Conservation (phyloP, 1,284 basidiomycete genomes). For the Cystobasidium pallidum region DNA sequence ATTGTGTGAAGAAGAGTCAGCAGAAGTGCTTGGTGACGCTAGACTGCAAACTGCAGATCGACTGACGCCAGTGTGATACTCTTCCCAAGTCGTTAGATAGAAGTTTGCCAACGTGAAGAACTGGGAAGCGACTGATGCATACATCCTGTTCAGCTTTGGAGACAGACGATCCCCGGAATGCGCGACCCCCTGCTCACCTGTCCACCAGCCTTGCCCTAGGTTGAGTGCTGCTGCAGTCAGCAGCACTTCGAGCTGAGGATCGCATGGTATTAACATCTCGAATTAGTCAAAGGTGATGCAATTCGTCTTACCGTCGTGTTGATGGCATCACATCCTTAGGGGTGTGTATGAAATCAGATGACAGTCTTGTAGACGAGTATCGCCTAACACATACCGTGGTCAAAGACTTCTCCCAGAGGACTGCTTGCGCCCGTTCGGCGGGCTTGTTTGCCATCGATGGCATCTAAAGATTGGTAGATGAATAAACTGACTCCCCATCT, state of each 20-base stretch:
- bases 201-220: slow-evolving; percentile 93
- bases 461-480: slow-evolving; percentile 86
- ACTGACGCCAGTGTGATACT: slow-evolving; percentile 81
- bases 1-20: background rate
- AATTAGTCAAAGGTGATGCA: no score
- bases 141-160: background rate
- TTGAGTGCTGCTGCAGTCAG: slow-evolving; percentile 83
- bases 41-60: slow-evolving; percentile 1
- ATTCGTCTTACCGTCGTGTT: slow-evolving; percentile 88
- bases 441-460: slow-evolving; percentile 83
- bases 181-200: slow-evolving; percentile 55
- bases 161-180: background rate
- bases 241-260: slow-evolving; percentile 74
- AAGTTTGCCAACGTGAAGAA: slow-evolving; percentile 88
- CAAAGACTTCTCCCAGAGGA: slow-evolving; percentile 93
- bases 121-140: slow-evolving; percentile 68
- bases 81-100: slow-evolving; percentile 95
- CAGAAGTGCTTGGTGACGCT: background rate
- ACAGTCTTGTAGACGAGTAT: slow-evolving; percentile 3
- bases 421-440: slow-evolving; percentile 93
- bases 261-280: background rate
- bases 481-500: slow-evolving; percentile 91
- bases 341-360: background rate
- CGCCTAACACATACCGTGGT: slow-evolving; percentile 69
- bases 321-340: slow-evolving; percentile 78